Conservation (phyloP, 371 early-diverging fungal genomes). For the Blastocladiella emersonii region DNA sequence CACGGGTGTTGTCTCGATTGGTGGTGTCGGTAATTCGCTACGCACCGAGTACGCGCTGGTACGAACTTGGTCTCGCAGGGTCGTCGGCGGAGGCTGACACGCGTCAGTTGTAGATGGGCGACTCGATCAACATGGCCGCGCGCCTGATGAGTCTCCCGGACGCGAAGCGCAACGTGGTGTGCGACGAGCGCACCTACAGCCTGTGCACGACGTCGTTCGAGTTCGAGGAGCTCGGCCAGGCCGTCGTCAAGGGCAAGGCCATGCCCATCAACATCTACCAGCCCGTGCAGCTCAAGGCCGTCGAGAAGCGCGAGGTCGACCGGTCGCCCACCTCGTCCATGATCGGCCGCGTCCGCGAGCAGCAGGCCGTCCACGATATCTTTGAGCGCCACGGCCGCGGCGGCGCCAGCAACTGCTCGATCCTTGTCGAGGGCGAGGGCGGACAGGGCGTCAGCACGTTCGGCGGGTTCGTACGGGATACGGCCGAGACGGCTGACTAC, state of each 20-base stretch:
- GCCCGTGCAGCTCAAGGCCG: conserved; percentile 10
- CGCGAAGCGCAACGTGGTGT: conserved; percentile 20
- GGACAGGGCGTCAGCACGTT: conserved; percentile 31
- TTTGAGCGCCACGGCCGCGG: conserved; percentile 9
- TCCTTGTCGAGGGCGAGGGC: conserved; percentile 28
- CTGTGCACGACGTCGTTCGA: conserved; percentile 22
- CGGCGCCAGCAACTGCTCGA: conserved; percentile 5
- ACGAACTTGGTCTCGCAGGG: conserved; percentile 5
- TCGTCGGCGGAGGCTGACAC: not conserved
- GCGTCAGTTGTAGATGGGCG: conserved; percentile 28
- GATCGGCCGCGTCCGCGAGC: conserved; percentile 23
- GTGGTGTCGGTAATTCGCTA: conserved; percentile 28
- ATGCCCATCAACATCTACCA: conserved; percentile 24
- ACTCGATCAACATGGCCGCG: conserved; percentile 43
- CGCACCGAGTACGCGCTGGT: conserved; percentile 40
- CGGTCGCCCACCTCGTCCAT: conserved; percentile 7
- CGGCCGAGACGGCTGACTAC: conserved; percentile 13
- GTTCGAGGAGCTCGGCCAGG: conserved; percentile 28
- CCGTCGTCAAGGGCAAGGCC: conserved; percentile 31
- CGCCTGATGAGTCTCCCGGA: conserved; percentile 27
- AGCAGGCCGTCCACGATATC: conserved; percentile 10
- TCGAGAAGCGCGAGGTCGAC: not conserved
- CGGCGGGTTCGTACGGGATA: conserved; percentile 14
- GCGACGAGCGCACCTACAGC: conserved; percentile 31
- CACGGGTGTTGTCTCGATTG: conserved; percentile 33